phyloP scores from a whole-genome alignment of 176 grass and related monocot genomes.

The Bonia amplexicaulis region DNA sequence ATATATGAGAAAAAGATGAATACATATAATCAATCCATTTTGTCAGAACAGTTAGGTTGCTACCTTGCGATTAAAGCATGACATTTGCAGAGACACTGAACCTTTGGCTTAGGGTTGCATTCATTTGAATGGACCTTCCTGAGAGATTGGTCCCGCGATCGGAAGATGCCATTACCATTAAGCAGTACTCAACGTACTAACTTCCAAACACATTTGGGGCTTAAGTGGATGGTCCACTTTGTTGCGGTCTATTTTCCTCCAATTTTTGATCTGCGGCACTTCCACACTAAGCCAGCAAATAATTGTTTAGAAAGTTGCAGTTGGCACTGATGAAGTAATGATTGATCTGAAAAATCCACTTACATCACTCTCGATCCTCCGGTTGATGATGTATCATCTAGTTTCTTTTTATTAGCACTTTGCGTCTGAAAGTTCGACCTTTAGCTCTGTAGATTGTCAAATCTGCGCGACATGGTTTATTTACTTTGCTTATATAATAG shows the following conservation, averaged over 20 bases:
- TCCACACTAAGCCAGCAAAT: not conserved
- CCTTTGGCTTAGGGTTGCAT: conserved; percentile 26
- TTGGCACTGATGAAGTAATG: not conserved
- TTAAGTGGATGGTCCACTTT: conserved; percentile 22
- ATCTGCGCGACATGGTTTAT: not conserved
- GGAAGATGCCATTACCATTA: conserved; percentile 15
- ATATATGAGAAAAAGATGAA: not conserved
- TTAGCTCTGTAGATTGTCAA: not conserved
- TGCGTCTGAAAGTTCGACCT: not conserved
- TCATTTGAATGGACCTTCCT: conserved; percentile 11
- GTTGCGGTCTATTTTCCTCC: conserved; percentile 5
- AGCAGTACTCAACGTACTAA: conserved; percentile 1
- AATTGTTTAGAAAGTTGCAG: conserved; percentile 1
- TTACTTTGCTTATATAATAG: not conserved
- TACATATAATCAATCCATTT: conserved; percentile 10
- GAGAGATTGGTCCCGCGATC: not conserved
- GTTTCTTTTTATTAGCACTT: not conserved
- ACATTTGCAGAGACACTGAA: conserved; percentile 15
- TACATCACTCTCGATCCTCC: conserved; percentile 20
- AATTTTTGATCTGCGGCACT: not conserved
- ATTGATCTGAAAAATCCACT: conserved; percentile 15
- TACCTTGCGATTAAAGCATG: not conserved
- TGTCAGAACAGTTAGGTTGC: not conserved
- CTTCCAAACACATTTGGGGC: conserved; percentile 13
- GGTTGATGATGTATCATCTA: not conserved